Evolutionary conservation across 139 green algal species (phyloP).

Genomic region (Microglena sp.): DNA sequence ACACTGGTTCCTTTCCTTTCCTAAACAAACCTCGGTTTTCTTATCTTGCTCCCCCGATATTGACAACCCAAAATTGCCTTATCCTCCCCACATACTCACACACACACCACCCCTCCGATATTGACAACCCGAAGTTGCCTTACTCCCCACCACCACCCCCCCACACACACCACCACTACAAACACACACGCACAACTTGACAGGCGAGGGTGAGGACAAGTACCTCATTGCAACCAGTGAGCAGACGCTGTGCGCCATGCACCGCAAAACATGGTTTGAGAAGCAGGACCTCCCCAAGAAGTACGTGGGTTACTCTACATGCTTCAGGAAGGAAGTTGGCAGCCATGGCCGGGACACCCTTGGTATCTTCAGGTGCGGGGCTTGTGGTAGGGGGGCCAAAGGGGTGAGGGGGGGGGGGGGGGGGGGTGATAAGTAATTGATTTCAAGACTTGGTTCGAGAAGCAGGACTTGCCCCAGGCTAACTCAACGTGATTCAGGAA

Average conservation of each 20-base stretch:
- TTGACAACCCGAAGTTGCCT: background rate
- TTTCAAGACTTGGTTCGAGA: slow-evolving; percentile 98
- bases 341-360: slow-evolving; percentile 81
- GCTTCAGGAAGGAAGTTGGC: slow-evolving; percentile 98
- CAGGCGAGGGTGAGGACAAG: slow-evolving; percentile 96
- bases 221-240: slow-evolving; percentile 98
- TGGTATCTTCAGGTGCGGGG: slow-evolving; percentile 58
- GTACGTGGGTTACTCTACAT: slow-evolving; percentile 97
- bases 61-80: background rate
- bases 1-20: too few species aligned
- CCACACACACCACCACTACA: background rate
- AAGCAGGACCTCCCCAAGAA: slow-evolving; percentile 59
- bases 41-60: too few species aligned
- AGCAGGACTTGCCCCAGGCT: slow-evolving; percentile 66
- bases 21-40: too few species aligned
- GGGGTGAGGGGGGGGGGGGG: too few species aligned
- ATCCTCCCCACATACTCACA: background rate
- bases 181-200: slow-evolving; percentile 10
- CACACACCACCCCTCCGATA: background rate
- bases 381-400: too few species aligned
- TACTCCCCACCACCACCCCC: background rate
- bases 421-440: too few species aligned
- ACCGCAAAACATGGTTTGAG: slow-evolving; percentile 91
- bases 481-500: slow-evolving; percentile 99
- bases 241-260: slow-evolving; percentile 92